A percentile compares a stretch with the other conserved stretches of the same genome.
Conservation (phyloP, 1,139 yeast genomes). For the Lodderomyces orthopsilosis region DNA sequence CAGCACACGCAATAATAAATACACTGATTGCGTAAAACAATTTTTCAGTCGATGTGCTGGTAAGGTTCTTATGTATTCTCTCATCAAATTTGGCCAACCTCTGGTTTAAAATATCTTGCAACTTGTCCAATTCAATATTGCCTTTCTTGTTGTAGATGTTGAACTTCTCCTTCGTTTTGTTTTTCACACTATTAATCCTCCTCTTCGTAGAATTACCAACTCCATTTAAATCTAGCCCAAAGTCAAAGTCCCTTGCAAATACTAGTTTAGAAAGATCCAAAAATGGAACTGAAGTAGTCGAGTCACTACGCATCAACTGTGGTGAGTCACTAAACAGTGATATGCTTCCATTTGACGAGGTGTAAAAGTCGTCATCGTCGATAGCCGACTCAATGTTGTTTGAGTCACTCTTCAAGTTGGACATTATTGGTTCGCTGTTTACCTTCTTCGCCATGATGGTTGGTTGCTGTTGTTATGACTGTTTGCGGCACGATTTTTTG, state of each 20-base stretch:
- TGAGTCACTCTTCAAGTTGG: neutral
- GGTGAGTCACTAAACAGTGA: slow-evolving; percentile 11
- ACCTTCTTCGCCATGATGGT: slow-evolving; percentile 6
- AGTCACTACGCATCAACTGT: slow-evolving; percentile 25
- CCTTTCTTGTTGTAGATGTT: slow-evolving; percentile 19
- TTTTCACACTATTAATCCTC: slow-evolving; percentile 32
- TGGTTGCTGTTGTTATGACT: neutral
- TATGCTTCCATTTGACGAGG: slow-evolving; percentile 9
- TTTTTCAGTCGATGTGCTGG: slow-evolving; percentile 71
- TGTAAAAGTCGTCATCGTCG: slow-evolving; percentile 8
- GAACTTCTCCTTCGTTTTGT: slow-evolving; percentile 33
- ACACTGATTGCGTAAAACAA: slow-evolving; percentile 75
- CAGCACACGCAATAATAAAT: slow-evolving; percentile 65
- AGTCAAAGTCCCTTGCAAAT: slow-evolving; percentile 43
- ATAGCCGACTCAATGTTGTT: slow-evolving; percentile 7
- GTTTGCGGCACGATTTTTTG: neutral
- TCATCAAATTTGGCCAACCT: slow-evolving; percentile 57
- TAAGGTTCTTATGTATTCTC: slow-evolving; percentile 48
- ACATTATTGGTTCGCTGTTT: slow-evolving; percentile 1
- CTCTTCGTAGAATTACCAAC: slow-evolving; percentile 37
- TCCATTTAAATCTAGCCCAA: slow-evolving; percentile 40
- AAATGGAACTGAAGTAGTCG: slow-evolving; percentile 33
- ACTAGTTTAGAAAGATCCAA: slow-evolving; percentile 38
- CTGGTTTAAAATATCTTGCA: slow-evolving; percentile 34
- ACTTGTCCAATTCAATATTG: slow-evolving; percentile 24